Evolutionary conservation across 805 yeast genomes (phyloP), one percentile per base, ranked within the genome.

Genomic region (Tetrapisispora fleetii): DNA sequence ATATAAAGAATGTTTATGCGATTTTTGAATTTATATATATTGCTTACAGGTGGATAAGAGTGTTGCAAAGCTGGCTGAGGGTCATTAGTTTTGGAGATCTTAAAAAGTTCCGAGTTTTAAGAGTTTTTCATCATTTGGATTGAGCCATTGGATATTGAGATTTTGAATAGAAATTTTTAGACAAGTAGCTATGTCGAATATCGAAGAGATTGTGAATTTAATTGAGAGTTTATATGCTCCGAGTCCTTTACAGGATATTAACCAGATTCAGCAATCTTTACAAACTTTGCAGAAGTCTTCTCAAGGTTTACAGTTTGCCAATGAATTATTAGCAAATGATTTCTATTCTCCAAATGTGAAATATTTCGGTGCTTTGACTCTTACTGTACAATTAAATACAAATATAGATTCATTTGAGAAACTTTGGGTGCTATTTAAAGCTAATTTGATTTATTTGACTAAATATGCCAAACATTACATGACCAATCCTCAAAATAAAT

Each of bases 281-380:
- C 69, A 64, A 49, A 43, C 52, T 2, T 50, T 60, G 21, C 69
- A 65, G 49, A 60, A 57, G 42, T 62, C 67, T 6, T 47, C 52
- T 4, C 52, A 57, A n/a, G 69, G 68, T 1, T 47, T 55, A 33
- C 55, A 51, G 13, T 43, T 64, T 14, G 69, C 67, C 2, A 54
- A 56, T 47, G 63, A 58, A 28, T 43, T 65, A 37, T 45, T 65
- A 19, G 45, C 48, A 5, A 50, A 53, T 21, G 48, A 50, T 2
- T 43, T 36, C 2, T 58, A 47, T 41, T 58, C 64, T 17, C 38
- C 60, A 6, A 61, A 64, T 50, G 63, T 59, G 13, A 57, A 60
- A 45, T 65, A 63, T 51, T 65, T 65, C 49, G 69, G 68, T 46
- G 69, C 69, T 2, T 48, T 65, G 37, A 64, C 68, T 5, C 52